Base-by-base conservation (phyloP, 306 rosid species). In the Vicia villosa region DNA sequence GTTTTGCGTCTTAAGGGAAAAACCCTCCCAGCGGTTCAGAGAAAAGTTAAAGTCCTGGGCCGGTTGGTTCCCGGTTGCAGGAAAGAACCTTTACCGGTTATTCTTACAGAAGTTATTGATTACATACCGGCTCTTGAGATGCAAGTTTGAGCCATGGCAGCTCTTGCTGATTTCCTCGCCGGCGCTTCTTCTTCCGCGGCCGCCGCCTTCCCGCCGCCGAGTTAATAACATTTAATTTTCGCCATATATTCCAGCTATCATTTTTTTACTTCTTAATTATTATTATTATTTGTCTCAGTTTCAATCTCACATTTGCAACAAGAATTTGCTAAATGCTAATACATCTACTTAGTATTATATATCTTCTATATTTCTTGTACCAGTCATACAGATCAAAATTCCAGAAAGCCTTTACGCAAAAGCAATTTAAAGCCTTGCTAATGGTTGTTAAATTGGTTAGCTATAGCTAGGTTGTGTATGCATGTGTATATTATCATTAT, bases 51-150 rank as follows among this genome's bases (percentile, higher is more conserved):
- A 50, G 73, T 95, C 1, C 85, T 95, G 0, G 97, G 96, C 61
- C 83, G 96, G 73, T 73, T 95, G 68, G 97, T 95, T 34, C 99
- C 99, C 15, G 97, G 99, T 74, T 95, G 99, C 87, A 81, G 87
- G 74, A 87, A 95, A 51, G 83, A 95, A 58, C 80, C 96, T 3
- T 54, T 89, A 37, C 96, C 97, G 73, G 96, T 95, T 63, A 84
- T 95, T 72, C 78, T 95, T 5, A 97, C 89, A 22, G 99, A 95
- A 70, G 87, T 91, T 0, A 83, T 88, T 4, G 97, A 95, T 83
- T 95, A 95, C 38, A 91, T 95, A 8, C 83, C 90, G 3, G 99
- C 99, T 1, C 88, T 90, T 77, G 88, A 91, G 91, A 95, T 95
- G 99, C 99, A 95, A 77, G 83, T 95, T 77, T 84, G 92, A 17